A percentile compares a stretch with the other conserved stretches of the same genome.
These are phyloP conservation scores for Lentinula boryana DNA, from an alignment of 768 basidiomycete genomes.

Conservation along the genomic window DNA sequence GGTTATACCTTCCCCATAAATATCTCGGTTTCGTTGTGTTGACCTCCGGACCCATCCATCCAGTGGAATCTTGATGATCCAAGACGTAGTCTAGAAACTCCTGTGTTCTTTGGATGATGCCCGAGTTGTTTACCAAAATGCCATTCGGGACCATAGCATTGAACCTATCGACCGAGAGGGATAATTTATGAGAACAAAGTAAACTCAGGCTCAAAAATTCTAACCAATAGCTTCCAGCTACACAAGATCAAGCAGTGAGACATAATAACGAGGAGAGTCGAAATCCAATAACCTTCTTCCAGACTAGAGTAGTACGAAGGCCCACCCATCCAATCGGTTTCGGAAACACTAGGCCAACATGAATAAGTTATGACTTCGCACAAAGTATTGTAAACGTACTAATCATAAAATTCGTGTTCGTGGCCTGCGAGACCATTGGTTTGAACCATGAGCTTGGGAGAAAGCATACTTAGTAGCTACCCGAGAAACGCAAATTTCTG, in stretches of 20 bases:
- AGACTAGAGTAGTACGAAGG: constrained; percentile 32
- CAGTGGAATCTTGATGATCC: constrained; percentile 44
- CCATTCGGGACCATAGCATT: constrained; percentile 50
- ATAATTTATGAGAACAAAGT: neutral
- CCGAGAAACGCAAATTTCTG: neutral
- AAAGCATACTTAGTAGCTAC: neutral
- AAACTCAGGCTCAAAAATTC: constrained; percentile 21
- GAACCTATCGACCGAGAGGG: neutral
- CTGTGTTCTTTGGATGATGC: constrained; percentile 39
- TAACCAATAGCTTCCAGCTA: constrained; percentile 58
- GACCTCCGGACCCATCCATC: constrained; percentile 53
- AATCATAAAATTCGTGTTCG: constrained; percentile 37
- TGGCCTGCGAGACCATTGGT: constrained; percentile 38
- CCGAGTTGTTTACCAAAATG: constrained; percentile 37
- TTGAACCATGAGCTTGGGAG: constrained; percentile 31
- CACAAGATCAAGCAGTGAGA: neutral
- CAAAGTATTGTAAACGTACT: constrained; percentile 16
- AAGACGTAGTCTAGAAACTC: constrained; percentile 46
- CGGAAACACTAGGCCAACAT: constrained; percentile 21
- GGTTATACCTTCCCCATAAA: constrained; percentile 42
- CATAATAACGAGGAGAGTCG: too few relatives aligned
- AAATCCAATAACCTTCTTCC: constrained; percentile 30
- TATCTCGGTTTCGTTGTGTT: constrained; percentile 46
- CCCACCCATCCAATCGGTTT: constrained; percentile 39
- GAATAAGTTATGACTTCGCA: neutral